These are phyloP conservation scores for Teunomyces cretensis DNA, from an alignment of 805 yeast genomes.

Conservation along the genomic window DNA sequence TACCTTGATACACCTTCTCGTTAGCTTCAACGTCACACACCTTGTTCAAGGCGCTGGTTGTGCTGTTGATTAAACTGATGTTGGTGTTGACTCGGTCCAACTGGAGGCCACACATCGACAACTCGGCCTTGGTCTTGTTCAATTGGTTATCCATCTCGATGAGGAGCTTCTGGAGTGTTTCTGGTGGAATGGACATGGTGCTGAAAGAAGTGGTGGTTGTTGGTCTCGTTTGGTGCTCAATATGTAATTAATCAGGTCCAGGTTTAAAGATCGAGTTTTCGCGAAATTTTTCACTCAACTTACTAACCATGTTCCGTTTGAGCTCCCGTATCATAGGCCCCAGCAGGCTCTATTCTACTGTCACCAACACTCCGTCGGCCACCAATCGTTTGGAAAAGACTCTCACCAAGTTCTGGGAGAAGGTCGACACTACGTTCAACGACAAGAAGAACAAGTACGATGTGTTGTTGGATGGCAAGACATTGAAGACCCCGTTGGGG, in stretches of 20 bases:
- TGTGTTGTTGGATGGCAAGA: conserved; percentile 69
- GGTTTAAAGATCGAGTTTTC: not conserved
- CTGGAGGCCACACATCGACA: conserved; percentile 54
- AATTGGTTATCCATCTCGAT: conserved; percentile 68
- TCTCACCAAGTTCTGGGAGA: conserved; percentile 76
- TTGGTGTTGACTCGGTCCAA: conserved; percentile 49
- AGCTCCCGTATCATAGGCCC: conserved; percentile 1
- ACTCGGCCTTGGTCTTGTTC: conserved; percentile 57
- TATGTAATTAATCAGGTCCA: not conserved
- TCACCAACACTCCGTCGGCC: conserved; percentile 51
- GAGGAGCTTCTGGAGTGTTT: conserved; percentile 53
- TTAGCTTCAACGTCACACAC: conserved; percentile 38
- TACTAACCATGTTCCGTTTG: not conserved
- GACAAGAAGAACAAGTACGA: conserved; percentile 36
- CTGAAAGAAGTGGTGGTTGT: not conserved
- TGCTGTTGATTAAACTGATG: conserved; percentile 53
- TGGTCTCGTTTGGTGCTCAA: too few relatives aligned
- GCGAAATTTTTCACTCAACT: conserved; percentile 2
- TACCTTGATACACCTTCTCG: conserved; percentile 74
- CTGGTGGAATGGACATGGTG: conserved; percentile 34
- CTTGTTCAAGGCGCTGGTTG: conserved; percentile 52
- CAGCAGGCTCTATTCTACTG: conserved; percentile 6
- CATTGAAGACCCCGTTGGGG: conserved; percentile 85
- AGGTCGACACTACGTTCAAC: conserved; percentile 48
- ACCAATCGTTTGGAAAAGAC: conserved; percentile 72